Evolutionary conservation across 495 filamentous ascomycete species (phyloP).

Genomic region (Aspergillus mulundensis): DNA sequence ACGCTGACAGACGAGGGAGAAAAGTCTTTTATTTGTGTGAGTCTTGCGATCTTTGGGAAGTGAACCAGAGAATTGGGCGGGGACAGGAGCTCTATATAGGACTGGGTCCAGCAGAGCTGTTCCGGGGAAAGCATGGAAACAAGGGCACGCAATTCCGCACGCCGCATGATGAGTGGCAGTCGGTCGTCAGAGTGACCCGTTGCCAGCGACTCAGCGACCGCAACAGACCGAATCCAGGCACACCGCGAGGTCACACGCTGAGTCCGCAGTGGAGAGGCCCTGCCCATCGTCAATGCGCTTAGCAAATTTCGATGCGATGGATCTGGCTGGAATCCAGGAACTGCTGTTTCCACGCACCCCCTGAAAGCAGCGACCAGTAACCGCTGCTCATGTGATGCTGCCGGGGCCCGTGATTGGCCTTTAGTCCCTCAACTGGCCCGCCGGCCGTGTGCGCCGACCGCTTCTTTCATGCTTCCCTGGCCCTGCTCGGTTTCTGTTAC

Average conservation of each 20-base stretch:
- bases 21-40: constrained; percentile 13
- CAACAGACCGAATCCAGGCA: constrained; percentile 8
- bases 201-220: neutral
- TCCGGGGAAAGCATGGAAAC: constrained; percentile 12
- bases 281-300: neutral
- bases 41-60: constrained; percentile 14
- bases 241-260: constrained; percentile 19
- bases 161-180: constrained; percentile 11
- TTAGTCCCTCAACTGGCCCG: neutral
- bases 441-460: neutral
- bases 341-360: neutral
- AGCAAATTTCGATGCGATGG: constrained; percentile 3
- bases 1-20: neutral
- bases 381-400: neutral
- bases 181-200: neutral
- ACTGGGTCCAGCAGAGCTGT: constrained; percentile 13
- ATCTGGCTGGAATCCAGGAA: neutral
- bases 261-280: constrained; percentile 15
- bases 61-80: constrained; percentile 22
- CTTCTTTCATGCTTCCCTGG: no score
- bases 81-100: constrained; percentile 22
- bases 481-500: no score
- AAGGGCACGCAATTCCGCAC: constrained; percentile 17
- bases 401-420: neutral
- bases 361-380: constrained; percentile 3